Base-by-base conservation (phyloP, 1,139 yeast species). In the Debaryomyces robertsiae region DNA sequence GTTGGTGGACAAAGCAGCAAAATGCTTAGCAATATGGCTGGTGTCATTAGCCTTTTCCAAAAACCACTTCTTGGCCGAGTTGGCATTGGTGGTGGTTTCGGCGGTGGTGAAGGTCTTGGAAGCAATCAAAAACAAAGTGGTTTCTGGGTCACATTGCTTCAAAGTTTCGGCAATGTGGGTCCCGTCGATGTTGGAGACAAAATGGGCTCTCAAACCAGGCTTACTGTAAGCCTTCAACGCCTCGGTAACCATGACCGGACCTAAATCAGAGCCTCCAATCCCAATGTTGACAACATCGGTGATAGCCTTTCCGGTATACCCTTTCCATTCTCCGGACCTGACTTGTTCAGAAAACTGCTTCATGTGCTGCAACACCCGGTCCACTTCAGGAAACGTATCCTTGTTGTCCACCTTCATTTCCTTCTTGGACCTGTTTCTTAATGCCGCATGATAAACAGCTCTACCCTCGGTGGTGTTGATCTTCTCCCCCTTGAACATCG, bases 61-160 rank as follows among this genome's bases (percentile, higher is more conserved):
- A 75, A 93, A 93, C 98, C 98, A 93, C 49, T 72, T 70, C 79
- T 93, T 93, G 51, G 98, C 98, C 42, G 94, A 78, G 67, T 82
- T 85, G 55, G 98, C 98, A 65, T 93, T 93, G 57, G 98, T 91
- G 69, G 79, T 79, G 53, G 98, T 93, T 75, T 93, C 98, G 44
- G 98, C 98, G 49, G 98, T 93, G 60, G 98, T 93, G 79, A 93
- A 93, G 47, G 98, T 93, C 82, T 93, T 93, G 52, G 98, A 90
- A 40, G 98, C 98, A 62, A 93, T 76, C 69, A 91, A 77, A 69
- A 93, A 93, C 65, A 93, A 77, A 30, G 98, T 93, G 45, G 98
- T 87, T 69, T 93, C 98, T 42, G 93, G 86, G 64, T 87, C 69
- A 57, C 87, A 77, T 39, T 62, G 62, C 68, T 86, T 87, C 63